Percentiles rank a stretch among this genome's conserved stretches.
These are phyloP conservation scores for Termitomyces sp. DNA, from an alignment of 768 basidiomycete genomes.

Conservation along the genomic window DNA sequence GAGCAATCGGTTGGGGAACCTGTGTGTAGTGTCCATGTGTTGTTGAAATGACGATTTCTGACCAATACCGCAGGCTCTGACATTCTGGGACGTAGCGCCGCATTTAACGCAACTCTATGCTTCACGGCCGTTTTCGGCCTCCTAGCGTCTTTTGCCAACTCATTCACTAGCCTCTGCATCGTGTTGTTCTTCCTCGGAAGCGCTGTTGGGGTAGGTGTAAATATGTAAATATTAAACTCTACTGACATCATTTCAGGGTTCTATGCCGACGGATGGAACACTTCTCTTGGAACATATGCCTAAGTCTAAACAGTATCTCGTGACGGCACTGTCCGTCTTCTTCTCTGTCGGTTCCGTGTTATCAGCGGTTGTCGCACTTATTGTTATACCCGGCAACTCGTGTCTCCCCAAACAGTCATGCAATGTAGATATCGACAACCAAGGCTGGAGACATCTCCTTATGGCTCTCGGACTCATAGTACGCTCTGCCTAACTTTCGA, in stretches of 20 bases:
- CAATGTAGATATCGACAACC: slow-evolving; percentile 63
- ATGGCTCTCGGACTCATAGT: slow-evolving; percentile 76
- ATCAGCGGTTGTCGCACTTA: slow-evolving; percentile 71
- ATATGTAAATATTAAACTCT: neutral
- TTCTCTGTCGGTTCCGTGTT: slow-evolving; percentile 92
- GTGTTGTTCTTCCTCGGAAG: slow-evolving; percentile 86
- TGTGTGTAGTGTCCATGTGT: slow-evolving; percentile 40
- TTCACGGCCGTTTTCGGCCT: slow-evolving; percentile 89
- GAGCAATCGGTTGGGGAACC: slow-evolving; percentile 88
- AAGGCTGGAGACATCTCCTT: slow-evolving; percentile 88
- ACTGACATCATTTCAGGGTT: slow-evolving; percentile 45
- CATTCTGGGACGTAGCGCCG: slow-evolving; percentile 78
- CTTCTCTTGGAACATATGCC: slow-evolving; percentile 92
- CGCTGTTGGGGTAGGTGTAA: slow-evolving; percentile 78
- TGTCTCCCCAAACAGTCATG: slow-evolving; percentile 55
- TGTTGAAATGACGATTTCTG: neutral
- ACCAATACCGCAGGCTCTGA: slow-evolving; percentile 57
- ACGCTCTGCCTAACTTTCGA: slow-evolving; percentile 26
- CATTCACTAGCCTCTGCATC: slow-evolving; percentile 65
- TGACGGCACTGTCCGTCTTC: slow-evolving; percentile 91
- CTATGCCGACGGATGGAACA: slow-evolving; percentile 97
- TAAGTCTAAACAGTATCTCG: slow-evolving; percentile 83
- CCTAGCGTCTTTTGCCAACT: slow-evolving; percentile 65
- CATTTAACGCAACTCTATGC: slow-evolving; percentile 90
- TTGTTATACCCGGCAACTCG: slow-evolving; percentile 73